A percentile compares a stretch with the other conserved stretches of the same genome.
Conservation (phyloP, 768 basidiomycete species). For the Lactarius hatsudake region DNA sequence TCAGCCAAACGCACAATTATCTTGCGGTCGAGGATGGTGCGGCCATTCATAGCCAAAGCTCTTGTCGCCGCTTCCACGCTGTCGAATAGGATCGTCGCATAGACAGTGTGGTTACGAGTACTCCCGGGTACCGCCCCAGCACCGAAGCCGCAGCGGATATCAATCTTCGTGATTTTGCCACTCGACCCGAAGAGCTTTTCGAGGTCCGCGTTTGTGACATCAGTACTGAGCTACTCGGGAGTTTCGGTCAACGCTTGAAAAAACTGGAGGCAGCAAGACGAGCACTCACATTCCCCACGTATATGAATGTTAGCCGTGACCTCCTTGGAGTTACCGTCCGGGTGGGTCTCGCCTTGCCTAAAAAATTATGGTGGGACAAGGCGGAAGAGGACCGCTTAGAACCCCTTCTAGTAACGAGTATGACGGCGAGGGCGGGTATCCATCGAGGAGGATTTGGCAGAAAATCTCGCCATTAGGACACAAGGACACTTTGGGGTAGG, state of each 20-base stretch:
- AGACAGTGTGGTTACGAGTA: conserved; percentile 1
- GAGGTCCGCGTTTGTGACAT: conserved; percentile 38
- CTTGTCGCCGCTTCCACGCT: background rate
- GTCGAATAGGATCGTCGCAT: conserved; percentile 16
- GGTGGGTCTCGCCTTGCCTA: conserved; percentile 9
- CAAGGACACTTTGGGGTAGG: background rate
- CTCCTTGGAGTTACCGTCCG: background rate
- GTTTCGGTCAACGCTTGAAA: background rate
- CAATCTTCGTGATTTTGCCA: conserved; percentile 37
- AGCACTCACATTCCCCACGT: conserved; percentile 60
- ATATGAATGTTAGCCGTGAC: conserved; percentile 39
- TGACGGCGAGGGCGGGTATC: background rate
- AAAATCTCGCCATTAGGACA: conserved; percentile 6
- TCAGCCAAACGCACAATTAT: conserved; percentile 13
- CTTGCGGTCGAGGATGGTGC: conserved; percentile 3
- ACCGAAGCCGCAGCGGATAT: conserved; percentile 40
- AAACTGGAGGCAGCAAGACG: conserved; percentile 32
- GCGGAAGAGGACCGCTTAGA: background rate
- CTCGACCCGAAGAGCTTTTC: conserved; percentile 37
- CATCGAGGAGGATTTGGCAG: conserved; percentile 5
- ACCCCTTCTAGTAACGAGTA: background rate
- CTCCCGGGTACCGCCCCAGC: background rate
- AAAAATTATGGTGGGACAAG: background rate
- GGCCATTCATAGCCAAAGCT: background rate
- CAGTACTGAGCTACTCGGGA: conserved; percentile 26